Evolutionary conservation across 2,329 filamentous ascomycete genomes (phyloP).

Genomic region (Cladosporium sp.): DNA sequence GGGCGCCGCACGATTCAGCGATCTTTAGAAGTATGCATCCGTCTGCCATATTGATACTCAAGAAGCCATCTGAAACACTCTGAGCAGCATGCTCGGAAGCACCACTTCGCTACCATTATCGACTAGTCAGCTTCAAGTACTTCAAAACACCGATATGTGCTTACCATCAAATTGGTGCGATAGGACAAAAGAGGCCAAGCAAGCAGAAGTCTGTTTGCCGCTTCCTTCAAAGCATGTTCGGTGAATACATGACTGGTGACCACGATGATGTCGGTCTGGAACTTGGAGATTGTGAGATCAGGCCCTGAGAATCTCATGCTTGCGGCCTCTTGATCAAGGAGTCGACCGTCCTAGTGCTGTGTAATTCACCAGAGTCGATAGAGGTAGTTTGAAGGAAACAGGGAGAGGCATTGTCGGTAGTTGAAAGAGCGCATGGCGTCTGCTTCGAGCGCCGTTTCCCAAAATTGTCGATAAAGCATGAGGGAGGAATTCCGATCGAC

Average conservation of each 20-base stretch:
- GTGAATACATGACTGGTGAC: background rate
- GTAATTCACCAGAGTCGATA: no score
- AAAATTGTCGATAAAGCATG: no score
- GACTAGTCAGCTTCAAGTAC: background rate
- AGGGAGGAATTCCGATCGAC: no score
- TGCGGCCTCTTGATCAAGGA: background rate
- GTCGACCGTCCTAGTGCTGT: no score
- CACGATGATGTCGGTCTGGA: background rate
- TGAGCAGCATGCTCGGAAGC: background rate
- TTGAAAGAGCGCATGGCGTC: no score
- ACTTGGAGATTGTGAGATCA: background rate
- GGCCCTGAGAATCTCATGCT: background rate
- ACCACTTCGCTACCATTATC: background rate
- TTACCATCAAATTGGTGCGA: background rate
- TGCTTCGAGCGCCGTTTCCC: no score
- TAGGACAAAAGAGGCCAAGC: background rate
- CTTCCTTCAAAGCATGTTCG: background rate
- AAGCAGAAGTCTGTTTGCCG: background rate
- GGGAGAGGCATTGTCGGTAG: no score
- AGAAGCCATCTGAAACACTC: background rate
- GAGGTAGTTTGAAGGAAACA: no score
- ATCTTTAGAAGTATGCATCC: background rate
- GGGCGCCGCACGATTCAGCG: background rate
- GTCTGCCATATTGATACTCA: background rate
- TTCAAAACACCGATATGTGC: background rate